Evolutionary conservation across 345 rosid genomes (phyloP), one percentile per base, ranked within the genome.

Genomic region (Raphanus sativus): DNA sequence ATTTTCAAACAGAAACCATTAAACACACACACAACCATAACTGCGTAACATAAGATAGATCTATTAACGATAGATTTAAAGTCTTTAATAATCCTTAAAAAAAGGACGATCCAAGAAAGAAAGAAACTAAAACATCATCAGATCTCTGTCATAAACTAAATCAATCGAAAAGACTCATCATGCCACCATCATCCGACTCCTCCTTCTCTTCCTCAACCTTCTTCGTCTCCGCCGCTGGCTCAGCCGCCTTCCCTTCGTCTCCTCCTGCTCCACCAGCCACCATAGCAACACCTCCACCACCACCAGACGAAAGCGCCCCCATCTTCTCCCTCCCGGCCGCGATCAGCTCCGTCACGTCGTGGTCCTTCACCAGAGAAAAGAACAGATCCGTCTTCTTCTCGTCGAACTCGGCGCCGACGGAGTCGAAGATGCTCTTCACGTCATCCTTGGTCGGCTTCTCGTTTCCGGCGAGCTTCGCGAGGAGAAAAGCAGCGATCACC

Each of bases 131-230:
- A 21, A 21, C 21, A 21, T 21, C 21, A 21, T 21, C 21, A 21
- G 21, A 21, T 21, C 21, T 21, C 21, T 21, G 21, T 54, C 26
- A 17, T 17, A 7, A 21, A 54, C 10, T 1, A 11, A 9, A 42
- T 76, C 45, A 76, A 29, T 77, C 71, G 1, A 77, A 77, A 28
- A 77, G 81, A 64, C 76, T 2, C 76, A 77, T 71, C 76, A 77
- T 77, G 71, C 71, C 80, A 34, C 40, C 40, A 62, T 76, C 81
- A 8, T 73, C 75, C 0, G 81, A 77, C 10, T 77, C 81, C 13
- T 77, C 71, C 7, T 77, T 71, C 28, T 16, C 81, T 0, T 71
- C 81, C 40, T 77, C 81, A 8, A 70, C 81, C 71, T 70, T 77
- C 45, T 76, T 76, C 76, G 66, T 0, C 0, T 63, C 76, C 9